These are phyloP conservation scores for Danielia reshetovae DNA, from an alignment of 805 yeast species.

Conservation along the genomic window DNA sequence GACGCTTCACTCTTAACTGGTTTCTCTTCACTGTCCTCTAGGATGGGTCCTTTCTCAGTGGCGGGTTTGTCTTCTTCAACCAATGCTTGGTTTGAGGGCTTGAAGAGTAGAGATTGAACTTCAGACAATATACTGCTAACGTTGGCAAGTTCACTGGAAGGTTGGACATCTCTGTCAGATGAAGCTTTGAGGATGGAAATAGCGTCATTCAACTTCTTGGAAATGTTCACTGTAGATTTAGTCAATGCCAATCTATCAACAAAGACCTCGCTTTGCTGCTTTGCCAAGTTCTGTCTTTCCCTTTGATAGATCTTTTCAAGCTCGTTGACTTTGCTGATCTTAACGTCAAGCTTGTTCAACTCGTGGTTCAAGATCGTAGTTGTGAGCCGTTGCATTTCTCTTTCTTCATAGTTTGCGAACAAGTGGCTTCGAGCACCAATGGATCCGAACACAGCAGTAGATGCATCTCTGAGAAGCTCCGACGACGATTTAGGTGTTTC, in stretches of 20 bases:
- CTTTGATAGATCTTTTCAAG: slow-evolving; percentile 64
- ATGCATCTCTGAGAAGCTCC: slow-evolving; percentile 52
- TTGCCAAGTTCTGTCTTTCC: slow-evolving; percentile 56
- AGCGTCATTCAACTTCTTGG: slow-evolving; percentile 43
- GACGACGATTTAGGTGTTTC: slow-evolving; percentile 1
- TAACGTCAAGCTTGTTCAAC: slow-evolving; percentile 59
- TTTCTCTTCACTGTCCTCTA: slow-evolving; percentile 3
- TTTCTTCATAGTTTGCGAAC: slow-evolving; percentile 76
- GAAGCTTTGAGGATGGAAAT: slow-evolving; percentile 14
- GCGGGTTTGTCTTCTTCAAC: slow-evolving; percentile 10
- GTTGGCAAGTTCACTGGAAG: slow-evolving; percentile 10
- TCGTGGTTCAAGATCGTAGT: slow-evolving; percentile 58
- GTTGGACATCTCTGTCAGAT: slow-evolving; percentile 6
- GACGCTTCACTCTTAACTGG: slow-evolving; percentile 4
- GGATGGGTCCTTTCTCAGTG: slow-evolving; percentile 6
- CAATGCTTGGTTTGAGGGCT: slow-evolving; percentile 28
- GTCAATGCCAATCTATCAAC: slow-evolving; percentile 65
- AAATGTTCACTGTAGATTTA: slow-evolving; percentile 50
- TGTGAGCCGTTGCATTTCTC: slow-evolving; percentile 63
- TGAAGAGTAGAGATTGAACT: slow-evolving; percentile 29
- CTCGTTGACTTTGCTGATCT: slow-evolving; percentile 53
- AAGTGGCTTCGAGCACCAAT: slow-evolving; percentile 76
- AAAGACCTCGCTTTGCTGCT: slow-evolving; percentile 63
- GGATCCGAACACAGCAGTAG: slow-evolving; percentile 67
- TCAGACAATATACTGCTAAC: slow-evolving; percentile 24